Evolutionary conservation across 768 basidiomycete species (phyloP).

Genomic region (Phylloporus scabripes): DNA sequence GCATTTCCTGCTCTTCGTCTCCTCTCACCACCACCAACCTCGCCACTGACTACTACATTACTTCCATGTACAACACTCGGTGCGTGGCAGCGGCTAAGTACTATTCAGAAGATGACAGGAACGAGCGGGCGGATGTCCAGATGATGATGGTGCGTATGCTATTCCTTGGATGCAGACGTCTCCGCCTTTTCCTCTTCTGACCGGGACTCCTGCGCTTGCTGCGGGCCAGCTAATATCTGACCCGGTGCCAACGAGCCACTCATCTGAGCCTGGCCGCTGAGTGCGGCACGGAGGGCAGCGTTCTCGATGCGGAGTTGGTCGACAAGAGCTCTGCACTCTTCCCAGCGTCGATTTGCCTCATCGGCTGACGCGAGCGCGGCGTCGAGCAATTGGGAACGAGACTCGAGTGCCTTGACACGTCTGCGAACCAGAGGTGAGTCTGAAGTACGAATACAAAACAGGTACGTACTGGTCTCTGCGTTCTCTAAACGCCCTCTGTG

Average conservation of each 20-base stretch:
- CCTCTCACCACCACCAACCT: slow-evolving; percentile 29
- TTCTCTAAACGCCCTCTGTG: slow-evolving; percentile 87
- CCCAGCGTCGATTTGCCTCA: slow-evolving; percentile 86
- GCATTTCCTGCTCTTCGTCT: slow-evolving; percentile 30
- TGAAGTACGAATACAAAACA: not conserved
- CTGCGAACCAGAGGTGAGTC: slow-evolving; percentile 35
- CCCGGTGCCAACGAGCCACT: slow-evolving; percentile 26
- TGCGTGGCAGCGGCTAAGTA: slow-evolving; percentile 8
- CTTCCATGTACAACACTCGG: slow-evolving; percentile 5
- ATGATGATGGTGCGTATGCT: not conserved
- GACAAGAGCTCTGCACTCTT: slow-evolving; percentile 84
- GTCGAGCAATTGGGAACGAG: slow-evolving; percentile 78
- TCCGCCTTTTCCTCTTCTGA: slow-evolving; percentile 28
- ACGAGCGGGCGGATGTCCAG: not conserved
- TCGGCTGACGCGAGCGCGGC: slow-evolving; percentile 82
- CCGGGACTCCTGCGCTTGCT: slow-evolving; percentile 17
- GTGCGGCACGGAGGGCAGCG: slow-evolving; percentile 65
- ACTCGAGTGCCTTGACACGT: slow-evolving; percentile 83
- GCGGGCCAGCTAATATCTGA: slow-evolving; percentile 24
- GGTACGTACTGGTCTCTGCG: slow-evolving; percentile 75
- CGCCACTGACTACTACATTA: slow-evolving; percentile 10
- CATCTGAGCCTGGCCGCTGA: slow-evolving; percentile 40
- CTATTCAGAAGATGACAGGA: slow-evolving; percentile 5
- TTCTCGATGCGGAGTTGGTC: slow-evolving; percentile 85
- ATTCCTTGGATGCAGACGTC: slow-evolving; percentile 22